Evolutionary conservation across 805 yeast genomes (phyloP).

Genomic region (Schwanniomyces vanrijiae): DNA sequence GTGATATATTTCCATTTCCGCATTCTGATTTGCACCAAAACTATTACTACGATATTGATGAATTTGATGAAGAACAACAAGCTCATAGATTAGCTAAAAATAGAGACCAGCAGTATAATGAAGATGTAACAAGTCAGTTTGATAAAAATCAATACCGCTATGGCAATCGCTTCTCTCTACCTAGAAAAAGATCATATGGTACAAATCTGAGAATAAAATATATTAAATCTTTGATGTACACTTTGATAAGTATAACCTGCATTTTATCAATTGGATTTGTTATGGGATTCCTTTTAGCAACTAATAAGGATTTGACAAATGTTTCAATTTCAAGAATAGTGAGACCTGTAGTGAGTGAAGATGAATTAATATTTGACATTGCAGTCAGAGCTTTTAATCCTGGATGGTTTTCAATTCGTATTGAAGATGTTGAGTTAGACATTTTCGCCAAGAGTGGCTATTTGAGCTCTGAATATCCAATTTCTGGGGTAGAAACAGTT

Average conservation of each 20-base stretch:
- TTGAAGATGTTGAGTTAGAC: conserved; percentile 72
- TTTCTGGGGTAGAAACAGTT: conserved; percentile 54
- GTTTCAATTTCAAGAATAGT: conserved; percentile 61
- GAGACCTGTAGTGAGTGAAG: conserved; percentile 76
- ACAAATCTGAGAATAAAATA: conserved; percentile 16
- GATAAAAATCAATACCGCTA: conserved; percentile 19
- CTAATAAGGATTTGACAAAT: conserved; percentile 76
- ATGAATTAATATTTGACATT: conserved; percentile 80
- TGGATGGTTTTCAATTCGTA: conserved; percentile 68
- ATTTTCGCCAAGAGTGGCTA: conserved; percentile 75
- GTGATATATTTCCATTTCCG: conserved; percentile 35
- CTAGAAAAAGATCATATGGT: conserved; percentile 25
- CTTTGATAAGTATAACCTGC: conserved; percentile 44
- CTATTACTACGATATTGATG: conserved; percentile 39
- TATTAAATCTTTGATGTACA: conserved; percentile 38
- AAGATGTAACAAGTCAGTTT: conserved; percentile 13
- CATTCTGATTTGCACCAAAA: conserved; percentile 27
- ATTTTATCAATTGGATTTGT: conserved; percentile 74
- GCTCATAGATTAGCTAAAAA: conserved; percentile 4
- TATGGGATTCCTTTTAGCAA: conserved; percentile 80
- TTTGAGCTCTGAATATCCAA: conserved; percentile 13
- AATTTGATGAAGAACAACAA: conserved; percentile 35
- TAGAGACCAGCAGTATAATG: conserved; percentile 10
- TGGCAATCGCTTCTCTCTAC: conserved; percentile 24
- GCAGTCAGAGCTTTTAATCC: conserved; percentile 83